Percentiles rank a stretch among this genome's conserved stretches.
These are phyloP conservation scores for Hymenoscyphus repandus DNA, from an alignment of 2,329 filamentous ascomycete genomes.

Conservation along the genomic window DNA sequence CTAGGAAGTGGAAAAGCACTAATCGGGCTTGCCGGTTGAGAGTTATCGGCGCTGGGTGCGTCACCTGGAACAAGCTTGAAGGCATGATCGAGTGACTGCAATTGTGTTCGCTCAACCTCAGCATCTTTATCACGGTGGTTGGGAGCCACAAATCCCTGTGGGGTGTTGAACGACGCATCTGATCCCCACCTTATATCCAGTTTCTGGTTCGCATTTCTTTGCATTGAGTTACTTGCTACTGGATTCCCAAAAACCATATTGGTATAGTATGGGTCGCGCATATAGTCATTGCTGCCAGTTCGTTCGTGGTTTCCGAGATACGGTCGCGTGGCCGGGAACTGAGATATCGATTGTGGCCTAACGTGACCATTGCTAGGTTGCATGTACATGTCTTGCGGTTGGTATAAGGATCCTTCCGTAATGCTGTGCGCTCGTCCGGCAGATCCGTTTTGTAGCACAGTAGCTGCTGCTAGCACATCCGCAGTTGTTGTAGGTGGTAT, in stretches of 20 bases:
- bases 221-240: conserved; percentile 9
- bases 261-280: conserved; percentile 21
- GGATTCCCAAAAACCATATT: conserved; percentile 27
- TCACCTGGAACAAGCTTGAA: conserved; percentile 37
- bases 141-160: conserved; percentile 54
- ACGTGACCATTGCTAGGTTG: conserved; percentile 15
- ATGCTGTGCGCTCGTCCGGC: conserved; percentile 27
- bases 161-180: conserved; percentile 55
- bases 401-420: conserved; percentile 23
- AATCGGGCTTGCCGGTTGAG: conserved; percentile 52
- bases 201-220: conserved; percentile 28
- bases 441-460: conserved; percentile 41
- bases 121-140: conserved; percentile 53
- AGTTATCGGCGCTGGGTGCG: conserved; percentile 53
- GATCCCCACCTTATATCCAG: conserved; percentile 58
- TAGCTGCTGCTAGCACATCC: conserved; percentile 57
- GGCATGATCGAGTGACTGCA: conserved; percentile 50
- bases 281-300: conserved; percentile 15
- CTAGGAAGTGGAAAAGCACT: conserved; percentile 19
- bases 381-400: conserved; percentile 13
- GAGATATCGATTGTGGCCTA: conserved; percentile 25
- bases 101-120: conserved; percentile 48
- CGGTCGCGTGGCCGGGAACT: conserved; percentile 11
- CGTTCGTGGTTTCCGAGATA: conserved; percentile 13
- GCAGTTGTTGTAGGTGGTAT: conserved; percentile 34